A percentile compares a stretch with the other conserved stretches of the same genome.
phyloP scores from a whole-genome alignment of 2,329 filamentous ascomycete genomes.

The Aspergillus melleus region DNA sequence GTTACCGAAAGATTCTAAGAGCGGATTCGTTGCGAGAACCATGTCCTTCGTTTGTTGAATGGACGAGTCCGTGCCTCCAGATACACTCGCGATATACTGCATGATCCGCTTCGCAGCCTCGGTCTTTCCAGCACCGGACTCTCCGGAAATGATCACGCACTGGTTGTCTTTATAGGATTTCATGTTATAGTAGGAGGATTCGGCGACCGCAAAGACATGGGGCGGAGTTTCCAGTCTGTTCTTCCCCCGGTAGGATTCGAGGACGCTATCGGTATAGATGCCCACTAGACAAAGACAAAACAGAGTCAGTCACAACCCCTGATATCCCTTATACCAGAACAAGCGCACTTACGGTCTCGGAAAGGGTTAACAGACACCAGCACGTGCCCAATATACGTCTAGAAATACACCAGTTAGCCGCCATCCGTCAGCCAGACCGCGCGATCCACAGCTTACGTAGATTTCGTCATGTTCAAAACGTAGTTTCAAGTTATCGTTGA shows the following conservation, averaged over 20 bases:
- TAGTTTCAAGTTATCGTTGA: constrained; percentile 99
- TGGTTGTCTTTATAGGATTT: constrained; percentile 99
- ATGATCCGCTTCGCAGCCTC: constrained; percentile 98
- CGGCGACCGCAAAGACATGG: constrained; percentile 96
- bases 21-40: constrained; percentile 95
- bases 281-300: constrained; percentile 60
- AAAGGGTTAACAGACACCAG: constrained; percentile 99
- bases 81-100: constrained; percentile 99
- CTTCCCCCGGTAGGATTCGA: constrained; percentile 93
- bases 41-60: constrained; percentile 99
- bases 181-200: constrained; percentile 99
- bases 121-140: constrained; percentile 97
- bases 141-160: constrained; percentile 98
- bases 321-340: not conserved
- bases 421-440: constrained; percentile 15
- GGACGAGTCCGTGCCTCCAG: constrained; percentile 76
- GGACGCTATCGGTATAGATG: constrained; percentile 93
- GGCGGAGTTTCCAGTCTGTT: constrained; percentile 91
- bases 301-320: constrained; percentile 28
- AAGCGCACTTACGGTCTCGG: constrained; percentile 67
- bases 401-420: constrained; percentile 18
- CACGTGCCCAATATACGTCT: constrained; percentile 99
- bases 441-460: constrained; percentile 59
- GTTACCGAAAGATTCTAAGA: constrained; percentile 97
- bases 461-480: constrained; percentile 97